Conservation (phyloP, 768 basidiomycete species). For the Rhodotorula graminis region DNA sequence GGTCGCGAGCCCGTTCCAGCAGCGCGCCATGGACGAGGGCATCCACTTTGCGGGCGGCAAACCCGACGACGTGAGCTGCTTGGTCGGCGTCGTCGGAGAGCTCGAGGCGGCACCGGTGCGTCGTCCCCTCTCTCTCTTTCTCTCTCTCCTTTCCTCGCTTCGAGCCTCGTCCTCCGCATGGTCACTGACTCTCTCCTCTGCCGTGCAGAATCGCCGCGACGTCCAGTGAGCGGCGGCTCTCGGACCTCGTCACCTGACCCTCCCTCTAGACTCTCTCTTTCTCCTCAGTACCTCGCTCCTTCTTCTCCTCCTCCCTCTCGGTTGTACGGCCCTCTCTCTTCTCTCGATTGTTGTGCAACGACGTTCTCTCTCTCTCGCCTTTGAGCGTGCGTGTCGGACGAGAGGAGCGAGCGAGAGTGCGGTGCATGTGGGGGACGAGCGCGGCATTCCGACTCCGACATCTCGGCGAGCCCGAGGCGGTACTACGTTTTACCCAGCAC, state of each 20-base stretch:
- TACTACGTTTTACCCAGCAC: too few relatives aligned
- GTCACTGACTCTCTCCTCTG: too few relatives aligned
- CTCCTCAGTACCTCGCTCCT: too few relatives aligned
- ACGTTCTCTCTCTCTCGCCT: neutral
- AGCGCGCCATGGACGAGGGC: slow-evolving; percentile 43
- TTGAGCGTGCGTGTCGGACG: neutral
- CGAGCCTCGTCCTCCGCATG: neutral
- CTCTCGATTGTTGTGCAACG: neutral
- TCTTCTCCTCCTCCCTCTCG: neutral
- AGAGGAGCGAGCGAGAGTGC: neutral
- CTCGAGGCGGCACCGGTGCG: slow-evolving; percentile 34
- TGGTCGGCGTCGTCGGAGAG: slow-evolving; percentile 38
- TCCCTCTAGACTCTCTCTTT: neutral
- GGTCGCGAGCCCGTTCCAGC: slow-evolving; percentile 43
- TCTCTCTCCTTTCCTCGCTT: too few relatives aligned
- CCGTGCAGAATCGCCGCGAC: slow-evolving; percentile 21
- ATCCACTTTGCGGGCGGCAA: slow-evolving; percentile 43
- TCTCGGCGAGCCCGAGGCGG: too few relatives aligned
- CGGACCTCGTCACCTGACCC: neutral
- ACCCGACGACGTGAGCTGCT: slow-evolving; percentile 38
- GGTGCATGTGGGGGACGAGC: too few relatives aligned
- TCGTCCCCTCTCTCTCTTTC: neutral
- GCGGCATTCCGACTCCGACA: too few relatives aligned
- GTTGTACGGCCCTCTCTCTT: neutral
- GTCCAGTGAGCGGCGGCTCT: neutral